phyloP scores from a whole-genome alignment of 495 filamentous ascomycete species.

The Podospora fimiseda region DNA sequence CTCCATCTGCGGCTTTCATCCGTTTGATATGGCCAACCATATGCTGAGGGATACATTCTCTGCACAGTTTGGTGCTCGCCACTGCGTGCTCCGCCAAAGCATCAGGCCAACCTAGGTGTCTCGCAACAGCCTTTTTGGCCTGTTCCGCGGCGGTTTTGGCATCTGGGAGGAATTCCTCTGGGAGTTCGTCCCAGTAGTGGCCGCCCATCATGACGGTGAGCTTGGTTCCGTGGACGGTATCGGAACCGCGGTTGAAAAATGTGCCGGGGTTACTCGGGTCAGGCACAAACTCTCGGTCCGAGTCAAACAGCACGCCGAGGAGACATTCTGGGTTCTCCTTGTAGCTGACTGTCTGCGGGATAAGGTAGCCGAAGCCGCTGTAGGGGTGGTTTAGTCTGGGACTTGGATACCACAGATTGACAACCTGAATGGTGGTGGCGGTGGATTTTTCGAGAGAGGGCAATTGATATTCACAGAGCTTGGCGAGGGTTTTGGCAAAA shows the following conservation, averaged over 20 bases:
- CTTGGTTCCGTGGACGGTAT: conserved; percentile 66
- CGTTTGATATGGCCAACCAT: conserved; percentile 63
- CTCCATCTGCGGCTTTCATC: conserved; percentile 51
- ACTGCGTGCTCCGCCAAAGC: conserved; percentile 44
- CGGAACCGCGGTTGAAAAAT: conserved; percentile 29
- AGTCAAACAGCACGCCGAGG: conserved; percentile 90
- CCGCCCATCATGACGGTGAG: conserved; percentile 94
- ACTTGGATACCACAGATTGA: conserved; percentile 78
- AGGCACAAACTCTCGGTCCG: conserved; percentile 46
- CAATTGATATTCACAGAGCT: conserved; percentile 37
- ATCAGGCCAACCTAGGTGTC: conserved; percentile 63
- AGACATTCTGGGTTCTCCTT: conserved; percentile 75
- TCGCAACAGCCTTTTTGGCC: conserved; percentile 58
- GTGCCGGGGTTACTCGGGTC: conserved; percentile 10
- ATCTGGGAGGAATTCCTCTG: conserved; percentile 46
- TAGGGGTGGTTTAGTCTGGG: conserved; percentile 53
- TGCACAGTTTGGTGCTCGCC: conserved; percentile 55
- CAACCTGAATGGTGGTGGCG: conserved; percentile 77
- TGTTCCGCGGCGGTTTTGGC: conserved; percentile 57
- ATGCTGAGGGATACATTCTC: conserved; percentile 86
- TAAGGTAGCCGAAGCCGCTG: conserved; percentile 84
- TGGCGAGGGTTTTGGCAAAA: conserved; percentile 43
- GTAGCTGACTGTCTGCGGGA: conserved; percentile 61
- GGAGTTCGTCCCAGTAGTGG: conserved; percentile 73
- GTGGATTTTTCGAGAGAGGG: conserved; percentile 49